Base-by-base conservation (phyloP, 2,329 filamentous ascomycete species). In the Verticillium zaregamsianum region DNA sequence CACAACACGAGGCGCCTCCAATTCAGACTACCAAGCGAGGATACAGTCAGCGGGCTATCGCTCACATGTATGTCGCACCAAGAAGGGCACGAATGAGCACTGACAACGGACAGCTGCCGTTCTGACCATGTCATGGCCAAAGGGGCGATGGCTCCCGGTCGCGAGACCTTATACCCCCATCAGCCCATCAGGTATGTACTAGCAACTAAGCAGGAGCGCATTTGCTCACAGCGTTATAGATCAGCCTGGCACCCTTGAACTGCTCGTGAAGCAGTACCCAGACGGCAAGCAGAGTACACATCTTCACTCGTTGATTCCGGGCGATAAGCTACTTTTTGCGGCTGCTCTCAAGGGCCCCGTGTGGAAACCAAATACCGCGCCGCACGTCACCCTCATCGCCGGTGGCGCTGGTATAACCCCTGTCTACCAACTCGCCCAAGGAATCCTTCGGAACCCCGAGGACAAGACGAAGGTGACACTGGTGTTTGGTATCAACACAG, bases 331-430 rank as follows among this genome's bases (percentile, higher is more conserved):
- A 14, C 80, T 80, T 52, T 86, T 91, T 67, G 78, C 82, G 6
- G 77, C 79, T 0, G 77, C 83, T 4, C 73, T 91, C 4, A 79
- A 78, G 20, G 83, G 80, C 31, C 83, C 83, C 70, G 68, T 73
- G 37, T 90, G 84, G 82, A 80, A 76, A 25, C 75, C 82, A 32
- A 83, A 81, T 65, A 74, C 76, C 70, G 78, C 73, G 68, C 69
- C 69, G 3, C 79, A 84, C 64, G 73, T 92, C n/a, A 82, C 85
- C 3, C 78, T 91, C 45, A 83, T 92, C 54, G 89, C 89, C 0
- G 89, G 90, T 55, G 89, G 90, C 14, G 88, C 87, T 0, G 90
- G 90, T 20, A 90, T 92, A 65, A 91, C 89, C 0, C 89, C 90
- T 0, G 82, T 89, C 66, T 90, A 85, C 70, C 86, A 90, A 70